Evolutionary conservation across 805 yeast species (phyloP).

Genomic region (Candida ortonii): DNA sequence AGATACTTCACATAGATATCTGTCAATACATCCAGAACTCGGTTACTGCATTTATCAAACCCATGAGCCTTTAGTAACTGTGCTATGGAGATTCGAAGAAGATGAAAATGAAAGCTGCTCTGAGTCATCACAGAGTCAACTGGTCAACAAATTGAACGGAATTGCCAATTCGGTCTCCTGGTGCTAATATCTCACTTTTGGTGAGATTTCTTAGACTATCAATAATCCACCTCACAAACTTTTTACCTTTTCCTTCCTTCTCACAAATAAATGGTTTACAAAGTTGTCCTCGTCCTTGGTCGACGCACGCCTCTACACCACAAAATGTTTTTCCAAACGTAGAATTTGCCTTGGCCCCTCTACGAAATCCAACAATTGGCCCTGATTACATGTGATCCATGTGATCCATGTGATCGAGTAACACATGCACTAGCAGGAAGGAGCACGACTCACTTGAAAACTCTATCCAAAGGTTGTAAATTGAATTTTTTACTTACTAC

Average conservation of each 20-base stretch:
- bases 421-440: slow-evolving; percentile 1
- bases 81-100: slow-evolving; percentile 34
- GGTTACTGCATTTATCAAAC: slow-evolving; percentile 72
- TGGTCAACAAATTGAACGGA: no score
- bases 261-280: no score
- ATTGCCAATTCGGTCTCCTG: no score
- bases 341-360: background rate
- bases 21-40: slow-evolving; percentile 69
- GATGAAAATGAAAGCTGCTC: slow-evolving; percentile 30
- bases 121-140: no score
- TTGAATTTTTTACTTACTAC: no score
- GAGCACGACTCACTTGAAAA: background rate
- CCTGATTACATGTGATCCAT: slow-evolving; percentile 1
- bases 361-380: slow-evolving; percentile 1
- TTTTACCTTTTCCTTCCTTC: background rate
- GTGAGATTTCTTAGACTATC: no score
- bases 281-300: no score
- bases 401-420: slow-evolving; percentile 1
- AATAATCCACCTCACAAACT: no score
- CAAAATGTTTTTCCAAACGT: no score
- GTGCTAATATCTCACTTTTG: no score
- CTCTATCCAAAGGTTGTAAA: background rate
- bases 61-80: slow-evolving; percentile 77
- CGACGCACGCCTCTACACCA: no score
- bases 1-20: slow-evolving; percentile 71